phyloP scores from a whole-genome alignment of 2,329 filamentous ascomycete species.

The Trichophyton mentagrophytes region DNA sequence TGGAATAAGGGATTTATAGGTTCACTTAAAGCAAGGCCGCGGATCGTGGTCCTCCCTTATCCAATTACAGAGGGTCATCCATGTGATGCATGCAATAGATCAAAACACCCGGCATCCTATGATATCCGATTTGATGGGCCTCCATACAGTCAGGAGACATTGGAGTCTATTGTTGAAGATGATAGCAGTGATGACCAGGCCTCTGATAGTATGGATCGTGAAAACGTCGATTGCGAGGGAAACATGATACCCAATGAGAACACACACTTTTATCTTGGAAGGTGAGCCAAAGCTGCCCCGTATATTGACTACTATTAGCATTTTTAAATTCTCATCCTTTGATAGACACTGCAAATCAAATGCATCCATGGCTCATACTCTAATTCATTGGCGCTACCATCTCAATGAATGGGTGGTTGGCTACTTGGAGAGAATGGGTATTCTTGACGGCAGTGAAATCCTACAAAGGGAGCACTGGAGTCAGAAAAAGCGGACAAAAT shows the following conservation, averaged over 20 bases:
- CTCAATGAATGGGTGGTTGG: slow-evolving; percentile 60
- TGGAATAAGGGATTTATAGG: slow-evolving; percentile 58
- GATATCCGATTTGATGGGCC: slow-evolving; percentile 51
- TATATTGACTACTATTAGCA: background rate
- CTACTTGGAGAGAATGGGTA: slow-evolving; percentile 46
- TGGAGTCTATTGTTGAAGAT: slow-evolving; percentile 47
- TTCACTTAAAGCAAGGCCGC: slow-evolving; percentile 53
- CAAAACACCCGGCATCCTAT: slow-evolving; percentile 53
- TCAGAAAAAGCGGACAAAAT: slow-evolving; percentile 44
- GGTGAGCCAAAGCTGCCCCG: slow-evolving; percentile 21
- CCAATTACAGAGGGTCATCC: slow-evolving; percentile 34
- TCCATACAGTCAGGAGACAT: slow-evolving; percentile 52
- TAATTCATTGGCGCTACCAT: slow-evolving; percentile 63
- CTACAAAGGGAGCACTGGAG: slow-evolving; percentile 50
- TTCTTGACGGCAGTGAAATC: slow-evolving; percentile 46
- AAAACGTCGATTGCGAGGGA: slow-evolving; percentile 36
- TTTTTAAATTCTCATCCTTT: background rate
- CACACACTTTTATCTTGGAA: slow-evolving; percentile 42
- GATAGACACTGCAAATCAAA: slow-evolving; percentile 46
- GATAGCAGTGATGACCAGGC: slow-evolving; percentile 31
- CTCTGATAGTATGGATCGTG: slow-evolving; percentile 23
- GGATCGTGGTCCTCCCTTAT: slow-evolving; percentile 41
- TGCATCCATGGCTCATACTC: slow-evolving; percentile 56
- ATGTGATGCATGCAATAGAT: slow-evolving; percentile 61
- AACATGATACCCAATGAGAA: slow-evolving; percentile 33